phyloP scores from a whole-genome alignment of 2,329 filamentous ascomycete genomes.

The Fusarium transvaalense region DNA sequence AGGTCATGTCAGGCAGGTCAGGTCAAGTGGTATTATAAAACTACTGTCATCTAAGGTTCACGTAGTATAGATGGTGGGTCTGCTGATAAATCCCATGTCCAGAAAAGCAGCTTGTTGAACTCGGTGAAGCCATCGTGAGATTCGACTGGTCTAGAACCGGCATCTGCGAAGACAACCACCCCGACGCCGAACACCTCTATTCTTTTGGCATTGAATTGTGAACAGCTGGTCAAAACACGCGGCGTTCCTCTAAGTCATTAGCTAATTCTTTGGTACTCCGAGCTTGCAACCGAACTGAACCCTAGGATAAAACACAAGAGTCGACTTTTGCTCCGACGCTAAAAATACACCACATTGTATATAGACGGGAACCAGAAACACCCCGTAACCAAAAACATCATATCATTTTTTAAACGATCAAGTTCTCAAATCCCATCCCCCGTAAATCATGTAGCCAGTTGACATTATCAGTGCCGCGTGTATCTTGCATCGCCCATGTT shows the following conservation, averaged over 20 bases:
- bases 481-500: constrained; percentile 61
- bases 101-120: constrained; percentile 9
- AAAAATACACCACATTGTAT: constrained; percentile 23
- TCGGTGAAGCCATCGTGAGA: constrained; percentile 42
- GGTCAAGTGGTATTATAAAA: constrained; percentile 12
- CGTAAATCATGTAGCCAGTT: constrained; percentile 61
- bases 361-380: constrained; percentile 28
- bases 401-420: constrained; percentile 57
- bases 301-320: constrained; percentile 26
- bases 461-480: constrained; percentile 38
- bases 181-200: constrained; percentile 26
- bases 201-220: constrained; percentile 31
- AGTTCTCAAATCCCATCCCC: constrained; percentile 59
- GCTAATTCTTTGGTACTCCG: constrained; percentile 23
- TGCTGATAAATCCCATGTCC: constrained; percentile 28
- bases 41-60: constrained; percentile 1
- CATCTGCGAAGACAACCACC: constrained; percentile 14
- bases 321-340: constrained; percentile 31
- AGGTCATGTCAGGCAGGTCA: too few species aligned
- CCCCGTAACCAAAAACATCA: constrained; percentile 17
- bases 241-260: constrained; percentile 24
- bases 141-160: constrained; percentile 36
- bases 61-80: constrained; percentile 24
- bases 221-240: constrained; percentile 32
- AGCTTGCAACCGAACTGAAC: constrained; percentile 24